These are phyloP conservation scores for Fusarium sp. DNA, from an alignment of 2,329 filamentous ascomycete genomes.

Conservation along the genomic window DNA sequence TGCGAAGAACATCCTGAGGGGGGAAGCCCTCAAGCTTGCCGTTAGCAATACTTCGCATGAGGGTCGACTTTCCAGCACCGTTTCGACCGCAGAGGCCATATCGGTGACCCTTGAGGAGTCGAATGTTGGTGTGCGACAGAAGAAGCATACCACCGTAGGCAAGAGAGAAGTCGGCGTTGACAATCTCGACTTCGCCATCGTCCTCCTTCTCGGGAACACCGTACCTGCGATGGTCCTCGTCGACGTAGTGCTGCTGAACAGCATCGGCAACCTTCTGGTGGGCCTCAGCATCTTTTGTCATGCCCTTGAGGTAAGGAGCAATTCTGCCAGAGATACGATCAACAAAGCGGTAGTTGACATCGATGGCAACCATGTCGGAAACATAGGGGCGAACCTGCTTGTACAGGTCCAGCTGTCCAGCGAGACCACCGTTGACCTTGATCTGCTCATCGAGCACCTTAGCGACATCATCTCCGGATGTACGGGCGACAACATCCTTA, in stretches of 20 bases:
- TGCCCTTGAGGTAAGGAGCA: conserved; percentile 79
- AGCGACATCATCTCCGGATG: conserved; percentile 79
- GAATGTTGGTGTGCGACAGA: conserved; percentile 94
- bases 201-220: conserved; percentile 89
- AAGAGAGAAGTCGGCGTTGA: conserved; percentile 97
- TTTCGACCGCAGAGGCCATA: conserved; percentile 98
- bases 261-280: conserved; percentile 76
- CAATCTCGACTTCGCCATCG: conserved; percentile 93
- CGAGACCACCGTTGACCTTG: conserved; percentile 76
- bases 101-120: conserved; percentile 94
- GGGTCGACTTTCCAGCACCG: conserved; percentile 97
- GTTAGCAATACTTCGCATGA: conserved; percentile 96
- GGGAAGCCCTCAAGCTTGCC: conserved; percentile 99
- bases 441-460: conserved; percentile 83
- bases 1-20: conserved; percentile 89
- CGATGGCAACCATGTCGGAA: conserved; percentile 86
- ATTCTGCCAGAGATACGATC: conserved; percentile 79
- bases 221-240: conserved; percentile 89
- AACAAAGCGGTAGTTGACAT: conserved; percentile 86
- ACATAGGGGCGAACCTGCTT: conserved; percentile 81
- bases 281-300: conserved; percentile 75
- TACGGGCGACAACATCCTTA: conserved; percentile 76
- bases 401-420: conserved; percentile 74
- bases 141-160: conserved; percentile 98
- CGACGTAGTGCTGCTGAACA: conserved; percentile 83